These are phyloP conservation scores for Cercospora brassicicola DNA, from an alignment of 2,329 filamentous ascomycete species.

Conservation along the genomic window DNA sequence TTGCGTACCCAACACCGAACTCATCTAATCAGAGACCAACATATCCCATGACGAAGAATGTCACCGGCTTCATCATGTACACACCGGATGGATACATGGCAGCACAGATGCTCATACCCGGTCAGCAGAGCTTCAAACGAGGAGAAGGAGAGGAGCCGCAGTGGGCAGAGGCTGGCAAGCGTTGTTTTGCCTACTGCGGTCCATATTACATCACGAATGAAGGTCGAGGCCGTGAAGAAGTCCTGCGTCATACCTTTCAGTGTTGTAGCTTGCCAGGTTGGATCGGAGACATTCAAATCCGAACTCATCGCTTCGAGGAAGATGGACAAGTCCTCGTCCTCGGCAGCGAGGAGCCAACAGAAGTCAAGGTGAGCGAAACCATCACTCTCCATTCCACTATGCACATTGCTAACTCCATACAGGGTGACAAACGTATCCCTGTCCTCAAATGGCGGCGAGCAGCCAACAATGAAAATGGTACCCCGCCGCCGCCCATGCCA, in stretches of 20 bases:
- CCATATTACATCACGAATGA: conserved; percentile 43
- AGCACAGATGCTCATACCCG: conserved; percentile 42
- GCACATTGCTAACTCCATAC: neutral
- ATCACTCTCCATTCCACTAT: neutral
- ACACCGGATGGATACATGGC: conserved; percentile 44
- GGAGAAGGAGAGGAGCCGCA: conserved; percentile 42
- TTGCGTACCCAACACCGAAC: conserved; percentile 41
- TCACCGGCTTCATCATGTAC: conserved; percentile 43
- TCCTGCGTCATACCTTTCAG: conserved; percentile 41
- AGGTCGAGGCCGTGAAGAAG: conserved; percentile 37
- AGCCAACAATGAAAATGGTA: conserved; percentile 36
- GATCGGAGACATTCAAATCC: conserved; percentile 41
- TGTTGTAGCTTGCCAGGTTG: conserved; percentile 43
- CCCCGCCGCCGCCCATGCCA: conserved; percentile 40
- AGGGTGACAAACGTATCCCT: conserved; percentile 42
- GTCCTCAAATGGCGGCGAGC: conserved; percentile 42
- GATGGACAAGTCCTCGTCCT: conserved; percentile 42
- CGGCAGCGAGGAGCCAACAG: conserved; percentile 42
- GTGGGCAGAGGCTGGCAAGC: conserved; percentile 43
- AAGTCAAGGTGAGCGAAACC: conserved; percentile 38
- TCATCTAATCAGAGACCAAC: conserved; percentile 39
- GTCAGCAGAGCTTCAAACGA: conserved; percentile 42
- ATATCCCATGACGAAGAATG: conserved; percentile 42
- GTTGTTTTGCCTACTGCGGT: conserved; percentile 42
- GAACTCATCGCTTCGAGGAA: conserved; percentile 42